Conservation (phyloP, 2,329 filamentous ascomycete genomes). For the Metarhizium anisopliae region DNA sequence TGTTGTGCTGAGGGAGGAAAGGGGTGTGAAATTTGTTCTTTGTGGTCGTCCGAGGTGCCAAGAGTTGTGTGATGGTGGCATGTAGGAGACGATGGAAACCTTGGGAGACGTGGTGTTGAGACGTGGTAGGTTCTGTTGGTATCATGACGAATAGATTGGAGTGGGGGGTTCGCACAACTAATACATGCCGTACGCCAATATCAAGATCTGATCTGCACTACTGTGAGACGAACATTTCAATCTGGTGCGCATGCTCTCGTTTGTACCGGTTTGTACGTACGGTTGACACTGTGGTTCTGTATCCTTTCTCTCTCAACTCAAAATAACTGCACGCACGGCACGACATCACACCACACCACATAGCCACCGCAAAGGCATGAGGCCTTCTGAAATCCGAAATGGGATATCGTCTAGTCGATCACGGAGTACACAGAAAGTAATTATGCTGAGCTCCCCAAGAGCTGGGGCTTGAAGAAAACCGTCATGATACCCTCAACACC, state of each 20-base stretch:
- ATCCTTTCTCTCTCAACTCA: too few species aligned
- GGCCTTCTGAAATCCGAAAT: neutral
- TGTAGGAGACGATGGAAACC: neutral
- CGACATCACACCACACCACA: neutral
- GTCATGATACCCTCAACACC: slow-evolving; percentile 28
- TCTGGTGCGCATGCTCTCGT: too few species aligned
- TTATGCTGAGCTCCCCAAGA: slow-evolving; percentile 13
- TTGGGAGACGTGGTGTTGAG: neutral
- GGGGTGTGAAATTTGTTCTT: slow-evolving; percentile 6
- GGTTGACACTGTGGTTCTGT: too few species aligned
- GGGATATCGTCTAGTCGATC: neutral
- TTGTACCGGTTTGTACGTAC: too few species aligned
- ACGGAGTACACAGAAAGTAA: neutral
- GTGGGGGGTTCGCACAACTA: neutral
- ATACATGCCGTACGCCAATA: too few species aligned
- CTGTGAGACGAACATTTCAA: too few species aligned
- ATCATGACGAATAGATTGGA: neutral
- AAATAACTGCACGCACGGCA: too few species aligned
- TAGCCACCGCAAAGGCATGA: neutral
- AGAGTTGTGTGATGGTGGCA: neutral
- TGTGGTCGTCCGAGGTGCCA: neutral
- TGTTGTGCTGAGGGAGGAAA: slow-evolving; percentile 42
- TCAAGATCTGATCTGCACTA: too few species aligned
- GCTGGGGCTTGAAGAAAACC: slow-evolving; percentile 30
- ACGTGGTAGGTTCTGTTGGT: neutral